Conservation (phyloP, 305 asterid genomes). For the Lippia alba region DNA sequence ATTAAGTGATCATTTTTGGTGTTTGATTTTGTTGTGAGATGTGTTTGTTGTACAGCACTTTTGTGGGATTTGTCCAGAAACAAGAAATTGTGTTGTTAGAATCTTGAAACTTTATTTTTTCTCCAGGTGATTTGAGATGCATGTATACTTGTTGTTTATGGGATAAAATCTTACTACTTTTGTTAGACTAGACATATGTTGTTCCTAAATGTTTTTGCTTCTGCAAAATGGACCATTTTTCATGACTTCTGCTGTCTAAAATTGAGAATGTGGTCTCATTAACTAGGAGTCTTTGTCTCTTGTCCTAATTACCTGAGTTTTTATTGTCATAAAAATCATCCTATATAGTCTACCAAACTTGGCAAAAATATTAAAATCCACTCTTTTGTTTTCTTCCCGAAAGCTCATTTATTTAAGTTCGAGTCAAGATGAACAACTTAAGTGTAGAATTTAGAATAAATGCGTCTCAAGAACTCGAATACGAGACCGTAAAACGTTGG, state of each 20-base stretch:
- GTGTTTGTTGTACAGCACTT: constrained; percentile 54
- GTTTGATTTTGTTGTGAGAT: constrained; percentile 25
- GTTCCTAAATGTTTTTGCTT: not conserved
- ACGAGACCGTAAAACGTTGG: too few relatives aligned
- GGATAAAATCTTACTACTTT: not conserved
- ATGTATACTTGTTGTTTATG: constrained; percentile 16
- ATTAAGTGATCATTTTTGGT: constrained; percentile 16
- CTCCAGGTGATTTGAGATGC: constrained; percentile 35
- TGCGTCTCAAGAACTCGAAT: too few relatives aligned
- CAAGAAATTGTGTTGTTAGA: constrained; percentile 13
- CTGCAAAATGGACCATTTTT: constrained; percentile 4
- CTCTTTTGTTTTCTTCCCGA: too few relatives aligned
- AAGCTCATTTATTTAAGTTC: too few relatives aligned
- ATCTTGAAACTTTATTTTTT: constrained; percentile 7
- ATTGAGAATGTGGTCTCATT: not conserved
- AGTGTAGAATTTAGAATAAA: too few relatives aligned
- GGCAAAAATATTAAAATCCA: not conserved
- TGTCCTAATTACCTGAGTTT: not conserved
- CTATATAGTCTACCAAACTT: not conserved
- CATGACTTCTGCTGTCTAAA: not conserved
- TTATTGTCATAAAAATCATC: not conserved
- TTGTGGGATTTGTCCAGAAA: constrained; percentile 22
- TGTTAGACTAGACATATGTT: not conserved
- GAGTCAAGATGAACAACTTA: too few relatives aligned
- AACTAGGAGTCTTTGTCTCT: not conserved